Evolutionary conservation across 495 filamentous ascomycete genomes (phyloP).

Genomic region (Aspergillus mulundensis): DNA sequence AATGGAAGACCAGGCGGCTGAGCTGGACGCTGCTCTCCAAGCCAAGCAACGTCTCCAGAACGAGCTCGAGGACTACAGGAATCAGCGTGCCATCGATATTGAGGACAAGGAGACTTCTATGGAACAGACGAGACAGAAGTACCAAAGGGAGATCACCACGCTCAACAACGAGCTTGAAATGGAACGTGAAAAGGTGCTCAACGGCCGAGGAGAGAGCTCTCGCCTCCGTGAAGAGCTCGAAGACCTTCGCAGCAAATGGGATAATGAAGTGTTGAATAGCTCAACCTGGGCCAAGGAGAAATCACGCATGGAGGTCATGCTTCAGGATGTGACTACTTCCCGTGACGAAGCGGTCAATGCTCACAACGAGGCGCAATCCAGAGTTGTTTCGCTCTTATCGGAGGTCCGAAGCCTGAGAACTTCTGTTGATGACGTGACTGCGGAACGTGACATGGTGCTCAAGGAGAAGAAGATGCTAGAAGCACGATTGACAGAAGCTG

Average conservation of each 20-base stretch:
- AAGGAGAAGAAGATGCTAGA: conserved; percentile 92
- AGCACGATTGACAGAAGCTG: conserved; percentile 80
- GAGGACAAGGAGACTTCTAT: conserved; percentile 95
- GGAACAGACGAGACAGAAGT: conserved; percentile 97
- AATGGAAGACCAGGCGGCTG: conserved; percentile 86
- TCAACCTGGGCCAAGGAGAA: conserved; percentile 99
- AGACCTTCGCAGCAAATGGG: conserved; percentile 94
- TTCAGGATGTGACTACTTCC: conserved; percentile 84
- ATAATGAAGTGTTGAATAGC: conserved; percentile 95
- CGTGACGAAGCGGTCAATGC: conserved; percentile 89
- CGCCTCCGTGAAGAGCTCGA: conserved; percentile 91
- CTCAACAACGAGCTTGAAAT: conserved; percentile 90
- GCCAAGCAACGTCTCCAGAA: conserved; percentile 94
- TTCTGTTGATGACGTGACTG: conserved; percentile 77
- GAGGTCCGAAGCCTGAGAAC: conserved; percentile 84
- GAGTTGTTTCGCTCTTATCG: conserved; percentile 84
- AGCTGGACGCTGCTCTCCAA: conserved; percentile 80
- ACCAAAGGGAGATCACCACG: conserved; percentile 85
- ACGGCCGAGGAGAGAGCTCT: conserved; percentile 62
- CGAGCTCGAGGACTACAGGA: conserved; percentile 96
- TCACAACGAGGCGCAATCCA: conserved; percentile 91
- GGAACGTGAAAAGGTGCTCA: conserved; percentile 79
- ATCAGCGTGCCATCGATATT: conserved; percentile 89
- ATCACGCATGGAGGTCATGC: conserved; percentile 79
- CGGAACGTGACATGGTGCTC: conserved; percentile 77